Conservation (phyloP, 805 yeast genomes). For the Wickerhamiella brachini region DNA sequence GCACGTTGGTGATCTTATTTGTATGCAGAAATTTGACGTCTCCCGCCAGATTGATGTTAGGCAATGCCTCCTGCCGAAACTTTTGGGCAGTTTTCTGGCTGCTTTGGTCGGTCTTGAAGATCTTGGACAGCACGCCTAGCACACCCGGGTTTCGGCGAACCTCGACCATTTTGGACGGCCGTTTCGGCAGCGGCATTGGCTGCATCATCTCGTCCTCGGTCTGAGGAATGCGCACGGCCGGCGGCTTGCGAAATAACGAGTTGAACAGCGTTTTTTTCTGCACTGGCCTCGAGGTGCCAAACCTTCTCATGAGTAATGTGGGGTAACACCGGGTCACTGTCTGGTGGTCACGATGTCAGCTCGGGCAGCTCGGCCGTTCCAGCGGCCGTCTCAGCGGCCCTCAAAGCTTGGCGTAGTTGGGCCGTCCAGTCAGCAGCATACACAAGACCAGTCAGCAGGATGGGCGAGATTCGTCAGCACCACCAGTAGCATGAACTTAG, state of each 20-base stretch:
- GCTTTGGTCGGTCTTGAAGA: constrained; percentile 1
- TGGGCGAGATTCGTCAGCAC: no score
- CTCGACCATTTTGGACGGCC: constrained; percentile 8
- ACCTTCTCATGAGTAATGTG: neutral
- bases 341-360: neutral
- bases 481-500: no score
- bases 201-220: neutral
- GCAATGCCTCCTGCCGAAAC: constrained; percentile 1
- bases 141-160: constrained; percentile 5
- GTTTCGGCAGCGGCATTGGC: constrained; percentile 1
- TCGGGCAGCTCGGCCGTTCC: neutral
- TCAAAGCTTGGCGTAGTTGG: no score
- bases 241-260: neutral
- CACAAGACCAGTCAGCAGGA: no score
- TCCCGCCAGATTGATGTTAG: neutral
- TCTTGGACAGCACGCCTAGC: constrained; percentile 5
- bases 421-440: no score
- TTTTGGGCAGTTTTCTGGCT: neutral
- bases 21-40: constrained; percentile 12
- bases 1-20: constrained; percentile 16
- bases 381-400: no score
- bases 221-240: neutral
- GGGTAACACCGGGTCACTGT: neutral
- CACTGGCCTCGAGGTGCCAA: neutral
- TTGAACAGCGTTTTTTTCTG: neutral